Conservation (phyloP, 129 eudicot genomes). For the Helianthus tuberosus region DNA sequence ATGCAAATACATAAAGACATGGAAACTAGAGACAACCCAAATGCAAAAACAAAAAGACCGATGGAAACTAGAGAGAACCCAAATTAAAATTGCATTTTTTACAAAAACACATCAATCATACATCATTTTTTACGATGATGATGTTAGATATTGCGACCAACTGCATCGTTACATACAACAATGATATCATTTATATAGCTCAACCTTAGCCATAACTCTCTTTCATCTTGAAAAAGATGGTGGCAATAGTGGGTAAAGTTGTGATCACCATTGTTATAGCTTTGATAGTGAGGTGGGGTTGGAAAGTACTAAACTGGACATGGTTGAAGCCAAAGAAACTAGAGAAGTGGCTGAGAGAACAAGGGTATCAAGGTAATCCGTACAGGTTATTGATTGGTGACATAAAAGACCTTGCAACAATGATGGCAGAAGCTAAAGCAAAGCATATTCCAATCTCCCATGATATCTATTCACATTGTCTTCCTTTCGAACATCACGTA, state of each 20-base stretch:
- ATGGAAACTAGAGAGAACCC: neutral
- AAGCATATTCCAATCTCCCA: conserved; percentile 39
- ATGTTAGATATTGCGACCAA: neutral
- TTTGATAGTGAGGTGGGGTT: conserved; percentile 32
- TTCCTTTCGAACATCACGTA: conserved; percentile 41
- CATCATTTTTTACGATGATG: neutral
- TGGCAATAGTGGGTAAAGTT: neutral
- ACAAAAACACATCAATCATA: neutral
- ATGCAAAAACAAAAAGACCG: neutral
- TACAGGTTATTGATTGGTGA: conserved; percentile 51
- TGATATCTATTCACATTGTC: conserved; percentile 36
- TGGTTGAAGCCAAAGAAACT: conserved; percentile 65
- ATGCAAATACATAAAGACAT: neutral
- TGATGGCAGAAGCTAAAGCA: conserved; percentile 31
- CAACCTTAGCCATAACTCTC: neutral
- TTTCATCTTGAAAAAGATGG: conserved; percentile 23
- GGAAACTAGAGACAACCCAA: neutral
- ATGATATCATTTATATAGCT: conserved; percentile 9
- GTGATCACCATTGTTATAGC: conserved; percentile 30
- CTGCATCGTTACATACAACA: conserved; percentile 4
- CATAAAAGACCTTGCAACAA: conserved; percentile 32
- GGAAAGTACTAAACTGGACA: conserved; percentile 45
- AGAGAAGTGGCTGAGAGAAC: conserved; percentile 46
- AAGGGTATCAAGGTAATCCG: conserved; percentile 53
- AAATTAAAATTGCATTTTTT: neutral